Evolutionary conservation across 148 eudicot species (phyloP).

Genomic region (Rhododendron vialii): DNA sequence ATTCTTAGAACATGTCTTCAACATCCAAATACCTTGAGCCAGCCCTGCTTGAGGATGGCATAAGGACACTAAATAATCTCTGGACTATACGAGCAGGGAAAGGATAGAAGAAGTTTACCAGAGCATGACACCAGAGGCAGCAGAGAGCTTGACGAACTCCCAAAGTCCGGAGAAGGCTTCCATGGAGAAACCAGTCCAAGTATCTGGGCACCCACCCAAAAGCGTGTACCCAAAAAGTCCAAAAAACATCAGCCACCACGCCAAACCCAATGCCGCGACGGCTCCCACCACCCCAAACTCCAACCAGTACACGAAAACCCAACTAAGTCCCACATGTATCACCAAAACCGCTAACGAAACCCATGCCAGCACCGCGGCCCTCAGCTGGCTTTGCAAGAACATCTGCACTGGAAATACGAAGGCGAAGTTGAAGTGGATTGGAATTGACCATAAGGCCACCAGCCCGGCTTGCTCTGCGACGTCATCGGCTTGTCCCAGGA

Average conservation of each 20-base stretch:
- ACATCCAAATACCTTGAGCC: too few relatives aligned
- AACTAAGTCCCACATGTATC: constrained; percentile 30
- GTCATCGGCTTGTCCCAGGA: constrained; percentile 37
- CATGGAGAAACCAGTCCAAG: constrained; percentile 57
- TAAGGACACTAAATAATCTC: too few relatives aligned
- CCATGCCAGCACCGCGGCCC: constrained; percentile 49
- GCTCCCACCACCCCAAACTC: constrained; percentile 43
- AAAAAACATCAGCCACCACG: constrained; percentile 47
- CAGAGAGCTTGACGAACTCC: constrained; percentile 60
- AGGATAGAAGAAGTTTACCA: background rate
- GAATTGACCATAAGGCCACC: constrained; percentile 48
- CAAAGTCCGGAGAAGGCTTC: constrained; percentile 51
- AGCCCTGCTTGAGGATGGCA: too few relatives aligned
- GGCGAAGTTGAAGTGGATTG: constrained; percentile 63
- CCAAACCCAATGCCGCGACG: constrained; percentile 27
- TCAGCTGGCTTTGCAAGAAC: constrained; percentile 60
- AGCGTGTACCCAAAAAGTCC: constrained; percentile 36
- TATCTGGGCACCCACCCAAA: constrained; percentile 53
- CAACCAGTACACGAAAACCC: constrained; percentile 35
- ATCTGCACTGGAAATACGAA: constrained; percentile 49
- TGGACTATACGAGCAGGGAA: background rate
- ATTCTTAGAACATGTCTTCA: too few relatives aligned
- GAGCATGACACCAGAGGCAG: constrained; percentile 39
- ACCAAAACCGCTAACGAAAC: constrained; percentile 26
- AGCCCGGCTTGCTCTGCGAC: constrained; percentile 46